phyloP scores from a whole-genome alignment of 2,329 filamentous ascomycete genomes.

The Fusarium neocosmosporiellum region DNA sequence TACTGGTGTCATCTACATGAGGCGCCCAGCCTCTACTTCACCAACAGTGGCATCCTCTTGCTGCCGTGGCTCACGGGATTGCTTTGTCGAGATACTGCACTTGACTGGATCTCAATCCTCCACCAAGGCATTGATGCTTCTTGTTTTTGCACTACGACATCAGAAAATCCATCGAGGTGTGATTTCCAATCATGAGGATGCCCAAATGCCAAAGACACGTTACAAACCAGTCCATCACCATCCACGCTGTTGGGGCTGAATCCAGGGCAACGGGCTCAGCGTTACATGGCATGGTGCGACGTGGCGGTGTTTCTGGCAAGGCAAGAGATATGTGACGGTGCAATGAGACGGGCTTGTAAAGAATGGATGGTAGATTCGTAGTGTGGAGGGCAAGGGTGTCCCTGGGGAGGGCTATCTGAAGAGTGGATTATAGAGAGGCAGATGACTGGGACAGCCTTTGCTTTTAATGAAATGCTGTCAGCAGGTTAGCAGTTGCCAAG shows the following conservation, averaged over 20 bases:
- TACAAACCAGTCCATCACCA: not conserved
- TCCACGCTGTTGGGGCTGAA: slow-evolving; percentile 7
- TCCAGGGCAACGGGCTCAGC: not conserved
- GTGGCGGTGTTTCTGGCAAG: not conserved
- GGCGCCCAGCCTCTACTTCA: not conserved
- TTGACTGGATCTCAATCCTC: not conserved
- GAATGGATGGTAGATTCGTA: not conserved
- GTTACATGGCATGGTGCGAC: slow-evolving; percentile 14
- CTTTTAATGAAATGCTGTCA: not conserved
- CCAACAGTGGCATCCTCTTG: not conserved
- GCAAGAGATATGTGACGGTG: slow-evolving; percentile 26
- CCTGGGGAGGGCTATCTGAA: slow-evolving; percentile 5
- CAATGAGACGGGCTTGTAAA: not conserved
- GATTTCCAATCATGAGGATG: not conserved
- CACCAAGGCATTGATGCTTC: not conserved
- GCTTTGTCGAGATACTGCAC: not conserved
- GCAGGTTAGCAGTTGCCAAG: not conserved
- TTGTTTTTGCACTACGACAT: not conserved
- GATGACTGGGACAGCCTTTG: slow-evolving; percentile 1
- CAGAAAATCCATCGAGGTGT: not conserved
- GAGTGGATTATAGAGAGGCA: not conserved
- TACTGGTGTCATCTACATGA: not conserved
- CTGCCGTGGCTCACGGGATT: not conserved
- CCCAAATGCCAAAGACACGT: not conserved
- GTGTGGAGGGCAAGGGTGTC: slow-evolving; percentile 16